Percentiles rank a stretch among this genome's conserved stretches.
Evolutionary conservation across 2,329 filamentous ascomycete genomes (phyloP).

Genomic region (Neocatenulostroma microsporum): DNA sequence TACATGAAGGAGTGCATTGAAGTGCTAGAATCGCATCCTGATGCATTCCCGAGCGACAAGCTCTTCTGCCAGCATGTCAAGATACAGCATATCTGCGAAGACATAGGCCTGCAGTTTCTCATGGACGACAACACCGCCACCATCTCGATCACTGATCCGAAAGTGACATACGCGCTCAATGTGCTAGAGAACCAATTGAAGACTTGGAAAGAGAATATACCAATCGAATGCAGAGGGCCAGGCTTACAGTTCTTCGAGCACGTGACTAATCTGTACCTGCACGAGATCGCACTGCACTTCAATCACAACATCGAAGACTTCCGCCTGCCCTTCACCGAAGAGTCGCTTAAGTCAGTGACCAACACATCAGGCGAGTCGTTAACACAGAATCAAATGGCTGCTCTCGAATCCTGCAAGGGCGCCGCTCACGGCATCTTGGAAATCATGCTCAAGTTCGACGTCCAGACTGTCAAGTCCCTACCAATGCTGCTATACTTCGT

Average conservation of each 20-base stretch:
- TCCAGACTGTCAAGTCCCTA: slow-evolving; percentile 35
- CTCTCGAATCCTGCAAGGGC: slow-evolving; percentile 39
- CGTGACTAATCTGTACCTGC: slow-evolving; percentile 42
- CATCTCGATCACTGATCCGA: slow-evolving; percentile 48
- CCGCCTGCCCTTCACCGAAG: slow-evolving; percentile 37
- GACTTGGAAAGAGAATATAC: slow-evolving; percentile 38
- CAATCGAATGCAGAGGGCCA: slow-evolving; percentile 30
- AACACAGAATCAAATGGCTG: slow-evolving; percentile 40
- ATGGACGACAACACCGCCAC: slow-evolving; percentile 47
- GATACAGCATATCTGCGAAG: slow-evolving; percentile 51
- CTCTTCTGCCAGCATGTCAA: slow-evolving; percentile 51
- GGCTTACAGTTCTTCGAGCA: slow-evolving; percentile 39
- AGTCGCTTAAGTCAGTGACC: slow-evolving; percentile 34
- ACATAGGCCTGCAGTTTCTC: slow-evolving; percentile 49
- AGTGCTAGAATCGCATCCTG: slow-evolving; percentile 48
- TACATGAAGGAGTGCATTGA: slow-evolving; percentile 58
- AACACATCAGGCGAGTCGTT: slow-evolving; percentile 33
- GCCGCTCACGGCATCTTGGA: slow-evolving; percentile 42
- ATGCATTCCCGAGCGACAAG: slow-evolving; percentile 51
- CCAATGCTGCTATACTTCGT: slow-evolving; percentile 43
- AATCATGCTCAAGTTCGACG: slow-evolving; percentile 43
- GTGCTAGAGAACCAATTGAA: slow-evolving; percentile 49
- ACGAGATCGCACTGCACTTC: slow-evolving; percentile 45
- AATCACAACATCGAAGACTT: slow-evolving; percentile 40
- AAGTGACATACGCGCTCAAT: slow-evolving; percentile 48